Percentiles rank a stretch among this genome's conserved stretches.
These are phyloP conservation scores for Penicillium sp. DNA, from an alignment of 2,329 filamentous ascomycete genomes.

Conservation along the genomic window DNA sequence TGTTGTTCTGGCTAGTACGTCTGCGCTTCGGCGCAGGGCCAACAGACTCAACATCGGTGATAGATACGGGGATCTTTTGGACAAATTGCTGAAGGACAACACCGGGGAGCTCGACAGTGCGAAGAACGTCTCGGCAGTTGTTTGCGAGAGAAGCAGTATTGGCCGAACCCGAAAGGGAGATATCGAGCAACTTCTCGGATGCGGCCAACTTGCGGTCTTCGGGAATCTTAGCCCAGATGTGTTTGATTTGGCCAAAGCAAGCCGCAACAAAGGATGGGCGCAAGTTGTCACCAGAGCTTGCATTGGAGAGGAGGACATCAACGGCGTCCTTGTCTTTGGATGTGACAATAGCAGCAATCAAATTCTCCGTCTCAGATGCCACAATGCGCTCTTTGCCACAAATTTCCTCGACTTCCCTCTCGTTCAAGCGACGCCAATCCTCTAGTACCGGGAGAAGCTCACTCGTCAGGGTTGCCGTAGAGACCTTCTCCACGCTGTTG, in stretches of 20 bases:
- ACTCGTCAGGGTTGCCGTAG: conserved; percentile 63
- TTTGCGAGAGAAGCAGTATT: conserved; percentile 24
- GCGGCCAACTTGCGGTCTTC: conserved; percentile 31
- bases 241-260: conserved; percentile 60
- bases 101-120: conserved; percentile 63
- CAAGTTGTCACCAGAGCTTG: conserved; percentile 37
- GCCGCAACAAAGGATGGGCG: conserved; percentile 53
- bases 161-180: conserved; percentile 28
- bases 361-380: conserved; percentile 43
- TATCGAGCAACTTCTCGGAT: conserved; percentile 36
- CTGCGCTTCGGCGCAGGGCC: conserved; percentile 69
- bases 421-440: conserved; percentile 55
- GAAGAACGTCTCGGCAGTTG: conserved; percentile 56
- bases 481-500: conserved; percentile 61
- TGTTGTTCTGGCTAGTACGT: conserved; percentile 65
- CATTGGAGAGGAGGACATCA: conserved; percentile 45
- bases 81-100: conserved; percentile 64
- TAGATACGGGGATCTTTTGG: conserved; percentile 62
- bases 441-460: conserved; percentile 66
- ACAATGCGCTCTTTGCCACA: conserved; percentile 46
- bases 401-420: conserved; percentile 44
- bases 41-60: conserved; percentile 59
- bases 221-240: conserved; percentile 55
- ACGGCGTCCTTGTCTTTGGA: conserved; percentile 53
- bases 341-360: conserved; percentile 47